Base-by-base conservation (phyloP, 176 grass and related monocot species). In the Neostapfia colusana region DNA sequence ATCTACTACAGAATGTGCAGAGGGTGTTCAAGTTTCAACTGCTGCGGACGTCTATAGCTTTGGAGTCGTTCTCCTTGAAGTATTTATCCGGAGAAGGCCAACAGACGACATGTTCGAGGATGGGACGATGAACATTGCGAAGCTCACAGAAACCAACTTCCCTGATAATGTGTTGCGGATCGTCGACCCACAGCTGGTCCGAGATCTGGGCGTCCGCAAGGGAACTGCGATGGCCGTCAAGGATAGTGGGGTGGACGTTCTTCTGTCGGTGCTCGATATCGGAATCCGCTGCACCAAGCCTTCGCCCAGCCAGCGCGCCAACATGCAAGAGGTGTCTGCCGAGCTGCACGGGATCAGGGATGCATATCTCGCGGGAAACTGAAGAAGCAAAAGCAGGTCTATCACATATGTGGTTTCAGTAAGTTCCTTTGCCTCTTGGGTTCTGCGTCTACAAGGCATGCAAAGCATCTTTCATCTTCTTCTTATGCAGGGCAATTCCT, bases 31-130 rank as follows among this genome's bases (percentile, higher is more conserved):
- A 2, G 72, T 65, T 6, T 84, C 75, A 10, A 56, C 26, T 15
- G 37, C 75, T 1, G 2, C 14, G 0, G 75, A 84, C 24, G 82
- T 79, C 0, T 78, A 78, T n/a, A 84, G 67, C 45, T 78, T 78
- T 9, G 46, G 74, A 14, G 15, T 79, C 37, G 37, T 79, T 45
- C 67, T 72, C 10, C 37, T 78, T 1, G 74, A 84, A 6, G 44
- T 78, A 26, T 78, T 84, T 13, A 37, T 78, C 0, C 13, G 57
- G 1, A 78, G 1, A 9, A 84, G 58, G 36, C 82, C 74, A 4
- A 84, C 66, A 0, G 45, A 78, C 20, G 82, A 63, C 36, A 72
- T 78, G 36, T 84, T 84, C 15, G 65, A 65, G 5, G 82, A 84
- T 6, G 67, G 36, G n/a, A 5, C 78, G 17, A 5, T 84, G 17